Conservation (phyloP, 2,329 filamentous ascomycete genomes). For the Nigrospora sphaerica region DNA sequence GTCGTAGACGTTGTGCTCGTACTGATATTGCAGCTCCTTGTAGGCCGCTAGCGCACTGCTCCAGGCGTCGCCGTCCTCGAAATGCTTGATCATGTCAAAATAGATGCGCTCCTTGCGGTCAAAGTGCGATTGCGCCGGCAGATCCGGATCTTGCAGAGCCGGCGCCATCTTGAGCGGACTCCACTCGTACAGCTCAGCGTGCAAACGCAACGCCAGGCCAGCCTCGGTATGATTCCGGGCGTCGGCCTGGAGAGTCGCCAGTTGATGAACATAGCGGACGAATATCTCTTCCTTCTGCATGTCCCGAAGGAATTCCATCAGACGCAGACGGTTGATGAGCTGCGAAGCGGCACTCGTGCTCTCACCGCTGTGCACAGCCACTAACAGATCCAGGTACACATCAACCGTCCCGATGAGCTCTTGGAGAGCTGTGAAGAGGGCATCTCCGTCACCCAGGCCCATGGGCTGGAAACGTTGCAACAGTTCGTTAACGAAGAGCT, state of each 20-base stretch:
- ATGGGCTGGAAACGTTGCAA: constrained; percentile 72
- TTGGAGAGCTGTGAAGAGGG: constrained; percentile 65
- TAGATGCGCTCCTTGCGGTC: constrained; percentile 90
- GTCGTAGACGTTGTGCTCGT: constrained; percentile 83
- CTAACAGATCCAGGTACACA: constrained; percentile 83
- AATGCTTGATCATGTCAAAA: constrained; percentile 90
- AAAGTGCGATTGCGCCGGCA: constrained; percentile 79
- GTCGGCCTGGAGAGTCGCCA: constrained; percentile 69
- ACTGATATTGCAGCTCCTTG: constrained; percentile 84
- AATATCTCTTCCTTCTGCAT: constrained; percentile 98
- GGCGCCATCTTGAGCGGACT: constrained; percentile 62
- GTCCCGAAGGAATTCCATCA: constrained; percentile 95
- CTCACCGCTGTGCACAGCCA: constrained; percentile 78
- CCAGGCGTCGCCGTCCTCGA: constrained; percentile 93
- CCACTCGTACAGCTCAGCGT: constrained; percentile 92
- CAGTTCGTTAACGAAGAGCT: constrained; percentile 84
- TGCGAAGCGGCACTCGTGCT: constrained; percentile 67
- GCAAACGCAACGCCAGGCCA: constrained; percentile 79
- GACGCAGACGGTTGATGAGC: constrained; percentile 78
- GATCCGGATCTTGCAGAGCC: constrained; percentile 64
- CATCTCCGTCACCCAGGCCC: constrained; percentile 56
- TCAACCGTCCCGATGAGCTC: constrained; percentile 79
- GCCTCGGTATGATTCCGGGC: constrained; percentile 79
- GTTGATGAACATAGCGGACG: constrained; percentile 88
- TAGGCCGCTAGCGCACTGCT: constrained; percentile 81